Conservation (phyloP, 2,329 filamentous ascomycete species). For the Fusarium sp. region DNA sequence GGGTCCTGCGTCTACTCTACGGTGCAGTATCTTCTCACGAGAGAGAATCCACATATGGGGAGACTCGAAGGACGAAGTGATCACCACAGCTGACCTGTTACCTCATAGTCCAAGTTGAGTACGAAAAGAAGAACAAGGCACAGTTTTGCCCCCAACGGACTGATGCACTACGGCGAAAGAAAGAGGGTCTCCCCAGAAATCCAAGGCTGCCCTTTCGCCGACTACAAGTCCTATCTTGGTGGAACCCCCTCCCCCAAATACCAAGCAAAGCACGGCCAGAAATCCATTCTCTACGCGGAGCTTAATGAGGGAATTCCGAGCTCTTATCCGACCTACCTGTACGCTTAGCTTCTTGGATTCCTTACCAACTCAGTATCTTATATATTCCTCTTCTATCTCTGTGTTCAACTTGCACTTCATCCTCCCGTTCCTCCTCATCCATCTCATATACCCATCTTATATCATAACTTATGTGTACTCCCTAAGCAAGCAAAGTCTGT, state of each 20-base stretch:
- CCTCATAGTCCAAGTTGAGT: background rate
- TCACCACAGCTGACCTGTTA: background rate
- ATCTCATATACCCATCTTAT: background rate
- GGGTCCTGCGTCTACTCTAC: background rate
- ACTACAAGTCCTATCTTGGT: conserved; percentile 11
- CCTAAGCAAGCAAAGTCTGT: conserved; percentile 3
- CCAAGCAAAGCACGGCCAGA: conserved; percentile 6
- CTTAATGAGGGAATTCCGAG: conserved; percentile 37
- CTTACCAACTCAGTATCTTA: conserved; percentile 25
- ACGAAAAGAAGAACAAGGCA: conserved; percentile 8
- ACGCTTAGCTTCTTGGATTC: conserved; percentile 7
- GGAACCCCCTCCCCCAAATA: conserved; percentile 17
- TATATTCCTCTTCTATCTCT: conserved; percentile 31
- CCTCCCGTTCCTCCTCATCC: background rate
- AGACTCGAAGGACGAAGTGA: conserved; percentile 3
- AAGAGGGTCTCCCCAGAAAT: conserved; percentile 28
- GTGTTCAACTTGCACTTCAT: background rate
- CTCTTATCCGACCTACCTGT: conserved; percentile 1
- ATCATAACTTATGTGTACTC: background rate
- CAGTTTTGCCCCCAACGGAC: conserved; percentile 20
- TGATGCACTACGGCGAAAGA: background rate
- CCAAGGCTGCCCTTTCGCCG: conserved; percentile 22
- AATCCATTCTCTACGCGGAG: conserved; percentile 20
- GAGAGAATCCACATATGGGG: background rate
- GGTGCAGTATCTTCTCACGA: background rate